These are phyloP conservation scores for Nakazawaea laoshanensis DNA, from an alignment of 805 yeast species.

Conservation along the genomic window DNA sequence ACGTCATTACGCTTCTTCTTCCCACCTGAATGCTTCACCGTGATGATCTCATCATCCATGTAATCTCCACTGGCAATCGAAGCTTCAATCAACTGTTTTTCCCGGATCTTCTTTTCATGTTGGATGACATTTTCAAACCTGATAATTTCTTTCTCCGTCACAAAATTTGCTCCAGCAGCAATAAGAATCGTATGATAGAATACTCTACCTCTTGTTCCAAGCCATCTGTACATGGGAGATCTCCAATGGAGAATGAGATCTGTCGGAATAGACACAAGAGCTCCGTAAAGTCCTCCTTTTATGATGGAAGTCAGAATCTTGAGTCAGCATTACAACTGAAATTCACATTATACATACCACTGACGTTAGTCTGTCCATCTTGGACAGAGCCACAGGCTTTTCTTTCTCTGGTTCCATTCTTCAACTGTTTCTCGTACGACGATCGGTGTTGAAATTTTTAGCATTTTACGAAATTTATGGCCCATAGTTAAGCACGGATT, in stretches of 20 bases:
- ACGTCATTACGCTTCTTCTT: constrained; percentile 9
- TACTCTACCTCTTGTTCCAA: constrained; percentile 25
- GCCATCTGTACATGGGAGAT: constrained; percentile 26
- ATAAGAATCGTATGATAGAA: constrained; percentile 29
- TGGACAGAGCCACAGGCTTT: constrained; percentile 2
- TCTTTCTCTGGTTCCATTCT: no score
- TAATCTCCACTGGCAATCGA: constrained; percentile 24
- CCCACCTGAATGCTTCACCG: constrained; percentile 8
- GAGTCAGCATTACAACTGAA: constrained; percentile 11
- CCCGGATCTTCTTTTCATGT: constrained; percentile 21
- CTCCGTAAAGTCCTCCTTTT: constrained; percentile 27
- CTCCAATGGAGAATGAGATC: constrained; percentile 26
- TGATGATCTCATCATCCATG: constrained; percentile 14
- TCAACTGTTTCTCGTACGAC: no score
- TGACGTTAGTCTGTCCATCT: constrained; percentile 9
- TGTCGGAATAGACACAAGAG: constrained; percentile 26
- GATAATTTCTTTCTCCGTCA: constrained; percentile 25
- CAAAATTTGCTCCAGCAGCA: constrained; percentile 26
- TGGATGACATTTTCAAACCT: constrained; percentile 22
- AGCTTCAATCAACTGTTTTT: constrained; percentile 23
- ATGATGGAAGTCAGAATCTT: constrained; percentile 22
- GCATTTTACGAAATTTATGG: no score
- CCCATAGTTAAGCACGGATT: no score
- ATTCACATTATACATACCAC: constrained; percentile 6
- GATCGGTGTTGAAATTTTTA: no score